Evolutionary conservation across 345 rosid genomes (phyloP), one percentile per base, ranked within the genome.

Genomic region (Ricinus communis): DNA sequence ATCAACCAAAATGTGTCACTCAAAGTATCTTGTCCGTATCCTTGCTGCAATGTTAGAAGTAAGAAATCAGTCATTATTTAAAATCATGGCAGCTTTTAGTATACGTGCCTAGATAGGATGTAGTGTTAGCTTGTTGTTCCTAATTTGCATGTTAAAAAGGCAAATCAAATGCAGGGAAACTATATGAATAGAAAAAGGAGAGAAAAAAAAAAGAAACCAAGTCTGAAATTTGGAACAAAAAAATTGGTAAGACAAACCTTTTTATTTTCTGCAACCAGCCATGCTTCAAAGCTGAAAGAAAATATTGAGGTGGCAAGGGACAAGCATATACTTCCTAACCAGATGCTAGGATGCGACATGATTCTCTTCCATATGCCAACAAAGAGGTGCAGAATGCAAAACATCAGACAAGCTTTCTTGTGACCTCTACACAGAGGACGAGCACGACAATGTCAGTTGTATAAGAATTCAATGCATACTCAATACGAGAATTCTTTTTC

Each of bases 1-100:
- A 95, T 92, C 62, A 90, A 75, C 99, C 98, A 90, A 71, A 92
- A 95, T n/a, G 87, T 90, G 62, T 90, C 96, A 57, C 76, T 88
- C 81, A 92, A 80, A 65, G 79, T 72, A 63, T 90, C 96, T 76
- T 87, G 90, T 65, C 94, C 74, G 71, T 87, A 90, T 68, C 96
- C 96, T 85, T 82, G 90, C 97, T 94, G 88, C 78, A 84, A 70
- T 74, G 46, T 19, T 45, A 79, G 70, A 71, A 16, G 57, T n/a
- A 53, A 28, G 31, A 5, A 47, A 27, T 52, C 62, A 64, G 67
- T 43, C 28, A 72, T 24, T 33, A 43, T 65, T 55, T 47, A 38
- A 8, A 9, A 56, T 49, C 8, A 60, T 10, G 27, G 21, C 8
- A 69, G 51, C 36, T 22, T 54, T 21, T 38, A 38, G 43, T 13